Conservation (phyloP, 2,329 filamentous ascomycete species). For the Ophiosphaerella narmari region DNA sequence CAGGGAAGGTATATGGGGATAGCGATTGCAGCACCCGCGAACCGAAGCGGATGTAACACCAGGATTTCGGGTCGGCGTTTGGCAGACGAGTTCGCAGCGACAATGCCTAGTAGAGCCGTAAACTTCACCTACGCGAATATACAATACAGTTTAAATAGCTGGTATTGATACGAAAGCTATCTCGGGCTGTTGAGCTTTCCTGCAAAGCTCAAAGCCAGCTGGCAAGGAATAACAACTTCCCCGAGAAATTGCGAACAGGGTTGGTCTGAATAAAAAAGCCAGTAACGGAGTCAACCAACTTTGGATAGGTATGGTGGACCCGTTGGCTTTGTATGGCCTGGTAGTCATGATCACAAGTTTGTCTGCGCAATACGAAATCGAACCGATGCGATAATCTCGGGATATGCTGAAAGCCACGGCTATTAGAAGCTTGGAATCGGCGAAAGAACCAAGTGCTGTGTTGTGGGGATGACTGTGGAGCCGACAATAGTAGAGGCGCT, state of each 20-base stretch:
- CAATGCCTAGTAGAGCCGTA: constrained; percentile 48
- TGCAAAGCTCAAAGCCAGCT: constrained; percentile 24
- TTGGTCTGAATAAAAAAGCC: constrained; percentile 53
- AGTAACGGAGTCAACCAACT: too few species aligned
- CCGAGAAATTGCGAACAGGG: constrained; percentile 37
- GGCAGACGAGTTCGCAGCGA: constrained; percentile 45
- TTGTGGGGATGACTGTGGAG: constrained; percentile 30
- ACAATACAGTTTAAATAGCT: constrained; percentile 30
- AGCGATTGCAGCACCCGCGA: constrained; percentile 25
- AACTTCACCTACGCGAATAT: constrained; percentile 60
- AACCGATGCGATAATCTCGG: too few species aligned
- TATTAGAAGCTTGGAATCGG: constrained; percentile 30
- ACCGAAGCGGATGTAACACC: constrained; percentile 27
- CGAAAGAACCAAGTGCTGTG: constrained; percentile 41
- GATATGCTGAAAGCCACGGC: constrained; percentile 41
- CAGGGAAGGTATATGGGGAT: constrained; percentile 23
- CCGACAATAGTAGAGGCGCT: constrained; percentile 33
- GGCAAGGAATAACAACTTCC: constrained; percentile 43
- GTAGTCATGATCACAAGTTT: constrained; percentile 51
- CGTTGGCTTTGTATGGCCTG: constrained; percentile 50
- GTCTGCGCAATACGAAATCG: too few species aligned
- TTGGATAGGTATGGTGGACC: too few species aligned
- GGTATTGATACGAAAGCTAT: constrained; percentile 23
- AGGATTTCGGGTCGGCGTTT: constrained; percentile 50
- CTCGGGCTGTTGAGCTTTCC: constrained; percentile 27